Evolutionary conservation across 495 filamentous ascomycete species (phyloP), one percentile per base, ranked within the genome.

Genomic region (Chaetomium cochliodes): DNA sequence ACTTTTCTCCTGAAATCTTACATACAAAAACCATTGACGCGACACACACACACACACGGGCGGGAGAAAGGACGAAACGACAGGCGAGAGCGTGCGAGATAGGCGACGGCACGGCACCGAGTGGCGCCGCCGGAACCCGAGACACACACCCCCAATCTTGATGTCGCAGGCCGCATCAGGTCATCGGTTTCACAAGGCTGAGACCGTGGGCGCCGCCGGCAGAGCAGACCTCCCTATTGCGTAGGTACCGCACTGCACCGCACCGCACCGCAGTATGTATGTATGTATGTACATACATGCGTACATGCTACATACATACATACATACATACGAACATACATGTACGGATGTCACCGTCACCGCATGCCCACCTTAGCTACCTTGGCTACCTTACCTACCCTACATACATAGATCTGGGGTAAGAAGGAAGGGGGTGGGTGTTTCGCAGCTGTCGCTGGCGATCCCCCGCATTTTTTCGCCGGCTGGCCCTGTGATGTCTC

Each of bases 391-490:
- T 22, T 33, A 62, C 23, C 26, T 0, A 30, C 28, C 28, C 6
- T 30, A 30, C 6, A 6, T 30, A 6, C 28, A 3, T 30, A 25
- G 37, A 62, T 62, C 60, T 46, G 49, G 60, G 60, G 60, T 54
- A 28, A 16, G 11, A 23, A 1, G 8, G 13, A 8, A 50, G 2
- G 25, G 5, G 42, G 16, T 16, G 44, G 18, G n/a, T 4, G 6
- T 2, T 44, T 50, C 28, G 5, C 47, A 26, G 18, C 2, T 25
- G 22, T 52, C 18, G 44, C 13, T 20, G 46, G 37, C 58, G 58
- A 41, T 61, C 18, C 59, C 59, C 59, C 59, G 59, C 59, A 28
- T 61, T 51, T 41, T 61, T 51, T 41, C 37, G 22, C 26, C 47
- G 9, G 22, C 46, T n/a, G 33, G 39, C 22, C 13, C 22, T 59